Base-by-base conservation (phyloP, 345 rosid genomes). In the Trapa incisa region DNA sequence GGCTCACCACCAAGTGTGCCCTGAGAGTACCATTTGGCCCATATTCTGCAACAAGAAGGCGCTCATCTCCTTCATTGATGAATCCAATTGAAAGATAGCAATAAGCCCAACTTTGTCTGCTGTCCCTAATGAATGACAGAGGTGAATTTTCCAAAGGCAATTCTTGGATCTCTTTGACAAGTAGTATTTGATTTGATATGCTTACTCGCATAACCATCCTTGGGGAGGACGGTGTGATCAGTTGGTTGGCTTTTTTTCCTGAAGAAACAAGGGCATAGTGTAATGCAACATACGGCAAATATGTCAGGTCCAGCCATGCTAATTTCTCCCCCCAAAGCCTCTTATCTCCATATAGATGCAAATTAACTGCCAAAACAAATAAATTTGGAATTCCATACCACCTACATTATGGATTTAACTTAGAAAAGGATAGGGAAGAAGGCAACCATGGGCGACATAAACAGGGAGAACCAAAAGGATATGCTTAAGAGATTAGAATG, bases 1-100 rank as follows among this genome's bases (percentile, higher is more conserved):
- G 47, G 86, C 81, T 79, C 90, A 97, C 96, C 81, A 91, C 97
- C 82, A 94, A 82, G 80, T 94, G 97, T 61, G 86, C 99, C 75
- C 99, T 83, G 43, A 94, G 95, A 69, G 97, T 91, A 48, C 99
- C 99, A 77, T 94, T 94, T 58, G 89, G 81, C 37, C 36, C 65
- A 65, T 32, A 0, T 1, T 58, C 29, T 22, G 29, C 29, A 45
- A 6, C 2, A 22, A 22, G 29, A 22, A 22, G 29, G 29, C 29
- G 29, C 29, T 22, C 29, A 22, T 22, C 29, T 22, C 29, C 29
- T 22, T 22, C 29, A 22, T 22, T 22, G 29, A 22, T 22, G 43
- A 4, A 17, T 67, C 43, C 47, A 37, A 67, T 60, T 22, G 29
- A 22, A 22, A 22, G 29, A 22, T 22, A 22, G 29, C 29, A 22